These are phyloP conservation scores for Verticillium nonalfalfae DNA, from an alignment of 2,329 filamentous ascomycete genomes.

Conservation along the genomic window DNA sequence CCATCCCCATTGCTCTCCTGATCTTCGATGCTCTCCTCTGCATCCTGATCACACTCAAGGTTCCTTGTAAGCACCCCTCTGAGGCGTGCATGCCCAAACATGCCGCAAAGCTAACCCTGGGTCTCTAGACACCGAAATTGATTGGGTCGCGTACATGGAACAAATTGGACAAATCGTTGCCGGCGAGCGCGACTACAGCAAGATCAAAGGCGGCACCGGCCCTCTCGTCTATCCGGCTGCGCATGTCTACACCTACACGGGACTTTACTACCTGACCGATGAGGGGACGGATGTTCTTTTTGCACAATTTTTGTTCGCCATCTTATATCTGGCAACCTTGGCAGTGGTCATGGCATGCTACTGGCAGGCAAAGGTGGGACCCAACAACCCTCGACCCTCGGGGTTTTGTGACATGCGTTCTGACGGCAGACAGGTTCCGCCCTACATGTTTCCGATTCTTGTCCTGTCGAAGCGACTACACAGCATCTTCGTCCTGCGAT, in stretches of 20 bases:
- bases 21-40: conserved; percentile 67
- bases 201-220: conserved; percentile 81
- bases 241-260: conserved; percentile 86
- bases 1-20: conserved; percentile 56
- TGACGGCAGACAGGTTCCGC: conserved; percentile 55
- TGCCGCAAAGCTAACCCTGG: not conserved
- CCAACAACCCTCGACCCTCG: not conserved
- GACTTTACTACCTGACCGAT: conserved; percentile 71
- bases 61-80: conserved; percentile 62
- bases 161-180: conserved; percentile 73
- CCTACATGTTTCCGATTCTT: conserved; percentile 80
- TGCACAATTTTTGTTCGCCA: conserved; percentile 80
- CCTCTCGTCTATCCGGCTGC: conserved; percentile 92
- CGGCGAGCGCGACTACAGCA: conserved; percentile 83
- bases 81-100: not conserved
- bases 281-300: conserved; percentile 67
- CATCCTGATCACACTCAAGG: conserved; percentile 67
- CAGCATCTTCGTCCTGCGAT: conserved; percentile 84
- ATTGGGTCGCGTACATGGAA: conserved; percentile 97
- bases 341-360: conserved; percentile 80
- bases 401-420: not conserved
- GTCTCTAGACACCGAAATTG: conserved; percentile 80
- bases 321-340: conserved; percentile 71
- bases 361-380: conserved; percentile 57
- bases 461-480: conserved; percentile 88